Percentiles rank a stretch among this genome's conserved stretches.
Evolutionary conservation across 768 basidiomycete genomes (phyloP).

Genomic region (Chalciporus pseudorubinellus): DNA sequence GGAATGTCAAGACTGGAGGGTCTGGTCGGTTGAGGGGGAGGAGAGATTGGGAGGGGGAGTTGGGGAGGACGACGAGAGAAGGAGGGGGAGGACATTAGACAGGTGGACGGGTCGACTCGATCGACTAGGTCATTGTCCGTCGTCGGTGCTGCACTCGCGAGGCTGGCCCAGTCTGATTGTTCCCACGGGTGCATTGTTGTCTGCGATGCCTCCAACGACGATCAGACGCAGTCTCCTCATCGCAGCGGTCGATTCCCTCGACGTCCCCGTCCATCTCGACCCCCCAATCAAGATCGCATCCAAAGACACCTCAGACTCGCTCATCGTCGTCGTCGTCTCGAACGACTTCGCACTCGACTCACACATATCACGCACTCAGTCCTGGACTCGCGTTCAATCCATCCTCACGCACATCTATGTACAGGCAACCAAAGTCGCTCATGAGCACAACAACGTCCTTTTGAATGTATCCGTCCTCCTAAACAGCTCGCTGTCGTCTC

Average conservation of each 20-base stretch:
- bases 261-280: constrained; percentile 54
- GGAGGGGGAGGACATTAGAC: background rate
- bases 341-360: constrained; percentile 46
- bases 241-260: constrained; percentile 50
- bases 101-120: constrained; percentile 14
- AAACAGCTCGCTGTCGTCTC: constrained; percentile 47
- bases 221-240: constrained; percentile 41
- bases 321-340: constrained; percentile 66
- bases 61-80: background rate
- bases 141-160: too few species aligned
- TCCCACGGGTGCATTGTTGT: background rate
- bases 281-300: constrained; percentile 50
- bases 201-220: background rate
- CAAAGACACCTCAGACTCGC: constrained; percentile 43
- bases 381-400: constrained; percentile 69
- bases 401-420: constrained; percentile 85
- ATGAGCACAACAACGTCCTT: constrained; percentile 62
- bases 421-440: constrained; percentile 74
- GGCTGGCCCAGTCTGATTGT: background rate
- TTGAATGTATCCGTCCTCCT: constrained; percentile 80
- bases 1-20: constrained; percentile 18
- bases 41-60: constrained; percentile 1
- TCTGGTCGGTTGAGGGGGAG: background rate
- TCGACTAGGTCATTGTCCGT: background rate
- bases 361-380: constrained; percentile 39